Percentiles rank a stretch among this genome's conserved stretches.
phyloP scores from a whole-genome alignment of 2,329 filamentous ascomycete genomes.

The Fusarium sulawesiense region DNA sequence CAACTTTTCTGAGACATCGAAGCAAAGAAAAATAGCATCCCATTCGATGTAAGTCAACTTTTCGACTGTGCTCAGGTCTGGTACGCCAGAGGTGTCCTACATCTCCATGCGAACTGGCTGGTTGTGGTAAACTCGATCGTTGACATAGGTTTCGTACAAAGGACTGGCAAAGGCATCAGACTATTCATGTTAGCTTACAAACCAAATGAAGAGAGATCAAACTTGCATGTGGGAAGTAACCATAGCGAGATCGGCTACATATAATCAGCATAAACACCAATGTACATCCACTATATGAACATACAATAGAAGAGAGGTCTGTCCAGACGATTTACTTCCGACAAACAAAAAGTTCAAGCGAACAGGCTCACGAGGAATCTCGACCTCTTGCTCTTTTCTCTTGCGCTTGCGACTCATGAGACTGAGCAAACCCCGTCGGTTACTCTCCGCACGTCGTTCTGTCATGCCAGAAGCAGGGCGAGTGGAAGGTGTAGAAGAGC shows the following conservation, averaged over 20 bases:
- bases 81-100: constrained; percentile 56
- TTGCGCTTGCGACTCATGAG: constrained; percentile 48
- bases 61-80: constrained; percentile 52
- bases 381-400: constrained; percentile 25
- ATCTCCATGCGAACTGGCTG: constrained; percentile 50
- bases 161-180: constrained; percentile 50
- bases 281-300: not conserved
- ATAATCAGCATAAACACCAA: not conserved
- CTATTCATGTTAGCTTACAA: constrained; percentile 35
- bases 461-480: constrained; percentile 25
- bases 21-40: constrained; percentile 55
- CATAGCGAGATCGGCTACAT: constrained; percentile 53
- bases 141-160: constrained; percentile 52
- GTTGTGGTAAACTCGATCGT: constrained; percentile 42
- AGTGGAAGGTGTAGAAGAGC: constrained; percentile 22
- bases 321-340: constrained; percentile 48
- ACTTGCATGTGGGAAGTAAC: constrained; percentile 54
- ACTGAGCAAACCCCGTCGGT: constrained; percentile 36
- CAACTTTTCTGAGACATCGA: constrained; percentile 52
- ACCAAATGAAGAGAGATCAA: accelerated
- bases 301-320: constrained; percentile 55
- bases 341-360: constrained; percentile 54
- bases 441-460: constrained; percentile 5
- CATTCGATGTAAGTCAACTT: constrained; percentile 52
- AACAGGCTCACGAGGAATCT: constrained; percentile 37